Base-by-base conservation (phyloP, 371 early-diverging fungal species). In the Haplosporangium sp. region DNA sequence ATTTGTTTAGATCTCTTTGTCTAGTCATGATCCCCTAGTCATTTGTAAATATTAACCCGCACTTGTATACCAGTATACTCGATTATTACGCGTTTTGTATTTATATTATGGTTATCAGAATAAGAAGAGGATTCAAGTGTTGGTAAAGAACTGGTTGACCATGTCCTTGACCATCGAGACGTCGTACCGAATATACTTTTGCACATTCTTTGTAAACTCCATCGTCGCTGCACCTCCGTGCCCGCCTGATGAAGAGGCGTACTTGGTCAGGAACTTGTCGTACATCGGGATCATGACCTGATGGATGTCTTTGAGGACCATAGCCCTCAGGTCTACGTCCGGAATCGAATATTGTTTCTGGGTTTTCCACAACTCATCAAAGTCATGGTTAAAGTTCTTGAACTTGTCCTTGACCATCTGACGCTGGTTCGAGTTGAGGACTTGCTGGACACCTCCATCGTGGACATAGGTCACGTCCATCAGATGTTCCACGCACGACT, bases 101-200 rank as follows among this genome's bases (percentile, higher is more conserved):
- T n/a, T 59, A 48, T 50, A 16, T 48, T n/a, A 29, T 29, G 2
- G 4, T 29, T 29, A n/a, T 1, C 18, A 16, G 13, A 43, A 23
- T 14, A 21, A 6, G 10, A 21, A 7, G 21, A 43, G 2, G 16
- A 40, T 36, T 46, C 62, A 75, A 5, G 75, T 53, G 38, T 65
- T 73, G 42, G 77, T 76, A 67, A 94, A 95, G 64, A 95, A 86
- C 63, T 90, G 87, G 21, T 89, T 89, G 23, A 94, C 80, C 81
- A 88, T 85, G 36, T 75, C 83, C 43, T 90, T 91, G 18, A 95
- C 74, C 62, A 83, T 82, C 20, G 87, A 87, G 66, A 89, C 89
- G 73, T 91, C 91, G 64, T 91, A 95, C 55, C 88, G 88, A 67
- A 95, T 90, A 73, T 95, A 95, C 81, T 95, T 95, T 66, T 90